A percentile compares a stretch with the other conserved stretches of the same genome.
These are phyloP conservation scores for Phellinidium pouzarii DNA, from an alignment of 1,284 basidiomycete genomes.

Conservation along the genomic window DNA sequence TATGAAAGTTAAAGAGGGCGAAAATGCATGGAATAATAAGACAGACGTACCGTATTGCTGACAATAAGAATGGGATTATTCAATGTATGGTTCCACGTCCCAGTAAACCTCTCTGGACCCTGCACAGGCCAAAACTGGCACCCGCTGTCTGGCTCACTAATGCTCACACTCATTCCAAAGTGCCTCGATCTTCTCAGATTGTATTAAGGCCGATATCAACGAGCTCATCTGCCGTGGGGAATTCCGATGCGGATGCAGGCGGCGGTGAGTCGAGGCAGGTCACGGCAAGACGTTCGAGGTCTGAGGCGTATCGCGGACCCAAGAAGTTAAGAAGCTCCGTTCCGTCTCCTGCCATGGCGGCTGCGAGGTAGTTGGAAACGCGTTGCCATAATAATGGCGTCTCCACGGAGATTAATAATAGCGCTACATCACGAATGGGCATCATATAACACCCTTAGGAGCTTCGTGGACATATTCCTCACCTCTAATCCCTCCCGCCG, in stretches of 20 bases:
- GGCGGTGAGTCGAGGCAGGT: conserved; percentile 2
- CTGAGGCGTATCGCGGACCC: background rate
- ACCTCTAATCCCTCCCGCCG: conserved; percentile 5
- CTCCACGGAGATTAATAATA: background rate
- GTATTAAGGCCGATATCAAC: background rate
- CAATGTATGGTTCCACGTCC: conserved; percentile 17
- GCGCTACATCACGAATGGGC: background rate
- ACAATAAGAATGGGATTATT: conserved; percentile 14
- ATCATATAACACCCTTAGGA: background rate
- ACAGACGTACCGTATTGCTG: conserved; percentile 7
- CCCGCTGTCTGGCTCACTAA: conserved; percentile 15
- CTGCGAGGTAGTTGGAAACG: background rate
- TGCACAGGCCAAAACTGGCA: conserved; percentile 16
- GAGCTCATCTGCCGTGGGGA: conserved; percentile 3
- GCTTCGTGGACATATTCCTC: background rate
- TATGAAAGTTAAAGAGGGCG: background rate
- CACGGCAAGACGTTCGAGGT: conserved; percentile 5
- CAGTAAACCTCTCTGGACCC: conserved; percentile 14
- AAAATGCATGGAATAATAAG: background rate
- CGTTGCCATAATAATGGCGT: conserved; percentile 1
- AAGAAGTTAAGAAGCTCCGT: background rate
- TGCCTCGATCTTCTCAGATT: conserved; percentile 4
- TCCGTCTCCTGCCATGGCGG: conserved; percentile 4
- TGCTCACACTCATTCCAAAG: conserved; percentile 11
- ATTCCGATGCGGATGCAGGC: background rate